These are phyloP conservation scores for Euphrasia arctica DNA, from an alignment of 305 asterid genomes.

Conservation along the genomic window DNA sequence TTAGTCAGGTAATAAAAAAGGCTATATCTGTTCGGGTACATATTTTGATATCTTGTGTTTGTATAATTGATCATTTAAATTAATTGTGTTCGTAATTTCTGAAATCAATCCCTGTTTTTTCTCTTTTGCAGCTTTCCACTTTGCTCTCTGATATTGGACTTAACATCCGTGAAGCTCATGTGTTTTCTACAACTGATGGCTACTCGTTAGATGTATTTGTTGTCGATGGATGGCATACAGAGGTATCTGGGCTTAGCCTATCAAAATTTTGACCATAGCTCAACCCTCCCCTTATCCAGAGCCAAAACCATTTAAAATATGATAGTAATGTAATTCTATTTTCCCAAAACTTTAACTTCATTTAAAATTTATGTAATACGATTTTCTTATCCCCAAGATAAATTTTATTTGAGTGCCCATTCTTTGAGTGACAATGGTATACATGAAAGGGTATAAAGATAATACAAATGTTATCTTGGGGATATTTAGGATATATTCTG, in stretches of 20 bases:
- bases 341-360: too few relatives aligned
- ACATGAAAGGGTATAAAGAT: slow-evolving; percentile 31
- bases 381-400: too few relatives aligned
- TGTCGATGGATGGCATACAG: slow-evolving; percentile 36
- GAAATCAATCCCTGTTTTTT: too few relatives aligned
- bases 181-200: too few relatives aligned
- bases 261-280: neutral
- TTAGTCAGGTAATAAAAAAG: neutral
- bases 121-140: too few relatives aligned
- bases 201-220: too few relatives aligned
- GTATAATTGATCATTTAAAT: too few relatives aligned
- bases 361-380: neutral
- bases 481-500: slow-evolving; percentile 23
- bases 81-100: too few relatives aligned
- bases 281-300: neutral
- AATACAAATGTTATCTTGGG: slow-evolving; percentile 32
- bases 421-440: slow-evolving; percentile 19
- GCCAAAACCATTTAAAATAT: neutral
- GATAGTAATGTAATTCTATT: neutral
- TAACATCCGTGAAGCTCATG: too few relatives aligned
- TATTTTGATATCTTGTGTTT: too few relatives aligned
- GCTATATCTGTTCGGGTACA: neutral
- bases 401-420: neutral
- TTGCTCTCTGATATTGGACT: too few relatives aligned
- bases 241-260: slow-evolving; percentile 43